phyloP scores from a whole-genome alignment of 176 grass and related monocot species.

The Avena eriantha region DNA sequence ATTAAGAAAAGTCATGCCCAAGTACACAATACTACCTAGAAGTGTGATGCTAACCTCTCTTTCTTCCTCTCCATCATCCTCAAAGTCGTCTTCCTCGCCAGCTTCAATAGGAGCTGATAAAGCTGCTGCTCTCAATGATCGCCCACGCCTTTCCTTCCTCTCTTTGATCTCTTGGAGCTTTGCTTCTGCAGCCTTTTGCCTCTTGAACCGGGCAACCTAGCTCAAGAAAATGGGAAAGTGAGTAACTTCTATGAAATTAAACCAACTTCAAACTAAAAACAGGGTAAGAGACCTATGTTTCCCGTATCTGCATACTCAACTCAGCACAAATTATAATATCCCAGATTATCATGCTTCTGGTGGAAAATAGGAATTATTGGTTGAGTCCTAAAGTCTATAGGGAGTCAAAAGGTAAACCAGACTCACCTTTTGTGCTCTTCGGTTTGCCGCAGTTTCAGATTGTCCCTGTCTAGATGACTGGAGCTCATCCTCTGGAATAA shows the following conservation, averaged over 20 bases:
- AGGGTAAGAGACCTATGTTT: not conserved
- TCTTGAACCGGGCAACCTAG: conserved; percentile 76
- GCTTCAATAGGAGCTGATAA: conserved; percentile 75
- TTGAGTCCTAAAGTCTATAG: not conserved
- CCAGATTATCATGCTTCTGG: not conserved
- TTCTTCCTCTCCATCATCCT: conserved; percentile 95
- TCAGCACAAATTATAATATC: not conserved
- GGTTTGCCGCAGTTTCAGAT: conserved; percentile 52
- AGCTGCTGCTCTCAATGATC: conserved; percentile 71
- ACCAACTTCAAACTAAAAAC: not conserved
- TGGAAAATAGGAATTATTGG: not conserved
- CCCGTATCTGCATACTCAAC: not conserved
- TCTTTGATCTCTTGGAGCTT: conserved; percentile 93
- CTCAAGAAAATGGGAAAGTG: not conserved
- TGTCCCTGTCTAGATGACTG: conserved; percentile 51
- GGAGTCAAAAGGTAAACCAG: too few species aligned
- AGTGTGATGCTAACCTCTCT: conserved; percentile 65
- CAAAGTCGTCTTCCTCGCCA: conserved; percentile 73
- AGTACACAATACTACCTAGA: conserved; percentile 21
- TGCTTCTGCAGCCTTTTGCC: conserved; percentile 73
- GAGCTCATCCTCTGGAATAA: conserved; percentile 75
- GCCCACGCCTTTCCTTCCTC: conserved; percentile 72
- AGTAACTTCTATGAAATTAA: not conserved
- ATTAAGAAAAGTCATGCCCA: not conserved
- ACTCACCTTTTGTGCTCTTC: conserved; percentile 81